Percentiles rank a stretch among this genome's conserved stretches.
These are phyloP conservation scores for Candida awuae DNA, from an alignment of 805 yeast genomes.

Conservation along the genomic window DNA sequence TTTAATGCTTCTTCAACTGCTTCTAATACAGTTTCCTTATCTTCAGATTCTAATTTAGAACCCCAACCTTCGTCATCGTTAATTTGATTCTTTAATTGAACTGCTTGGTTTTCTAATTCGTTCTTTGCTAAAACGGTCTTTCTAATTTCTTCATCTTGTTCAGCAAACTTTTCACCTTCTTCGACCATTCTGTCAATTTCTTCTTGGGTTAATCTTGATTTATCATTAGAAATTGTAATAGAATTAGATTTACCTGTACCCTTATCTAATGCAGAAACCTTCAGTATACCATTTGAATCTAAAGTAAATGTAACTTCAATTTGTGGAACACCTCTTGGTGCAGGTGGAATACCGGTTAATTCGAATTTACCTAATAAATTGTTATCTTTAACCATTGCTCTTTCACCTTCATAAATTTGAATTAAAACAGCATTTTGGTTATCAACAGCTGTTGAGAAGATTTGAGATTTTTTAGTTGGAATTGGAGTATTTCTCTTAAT, in stretches of 20 bases:
- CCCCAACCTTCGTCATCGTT: conserved; percentile 53
- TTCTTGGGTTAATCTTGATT: conserved; percentile 88
- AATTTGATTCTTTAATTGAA: conserved; percentile 62
- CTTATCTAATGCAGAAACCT: conserved; percentile 82
- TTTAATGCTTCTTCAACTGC: conserved; percentile 74
- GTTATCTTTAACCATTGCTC: conserved; percentile 90
- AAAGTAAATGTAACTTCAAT: conserved; percentile 83
- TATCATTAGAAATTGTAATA: conserved; percentile 86
- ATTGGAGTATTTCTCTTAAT: conserved; percentile 92
- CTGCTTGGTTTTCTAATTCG: conserved; percentile 81
- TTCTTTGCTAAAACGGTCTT: conserved; percentile 85
- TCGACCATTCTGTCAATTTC: conserved; percentile 96
- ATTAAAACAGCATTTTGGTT: conserved; percentile 93
- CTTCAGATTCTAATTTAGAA: conserved; percentile 78
- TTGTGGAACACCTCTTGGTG: conserved; percentile 89
- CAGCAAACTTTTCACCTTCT: conserved; percentile 92
- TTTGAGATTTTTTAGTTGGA: conserved; percentile 92
- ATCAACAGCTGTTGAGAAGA: conserved; percentile 92
- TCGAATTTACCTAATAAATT: conserved; percentile 83
- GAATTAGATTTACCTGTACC: conserved; percentile 91
- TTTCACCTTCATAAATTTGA: conserved; percentile 94
- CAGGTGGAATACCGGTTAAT: conserved; percentile 80
- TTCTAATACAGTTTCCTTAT: conserved; percentile 79
- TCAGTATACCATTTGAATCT: conserved; percentile 82
- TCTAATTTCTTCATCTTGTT: conserved; percentile 79